phyloP scores from a whole-genome alignment of 345 rosid genomes.

The Gossypium raimondii region DNA sequence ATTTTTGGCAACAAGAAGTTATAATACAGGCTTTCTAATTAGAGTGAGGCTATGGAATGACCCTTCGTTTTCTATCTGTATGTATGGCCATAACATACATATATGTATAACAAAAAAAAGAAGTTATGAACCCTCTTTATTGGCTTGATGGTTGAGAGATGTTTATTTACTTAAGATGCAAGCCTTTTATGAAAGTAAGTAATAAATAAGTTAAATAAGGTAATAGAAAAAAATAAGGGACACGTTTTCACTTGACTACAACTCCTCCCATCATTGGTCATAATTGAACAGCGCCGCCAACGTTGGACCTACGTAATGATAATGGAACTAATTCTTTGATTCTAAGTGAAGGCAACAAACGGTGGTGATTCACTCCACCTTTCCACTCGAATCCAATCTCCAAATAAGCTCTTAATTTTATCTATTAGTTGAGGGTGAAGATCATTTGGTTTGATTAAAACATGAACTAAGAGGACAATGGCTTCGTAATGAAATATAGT shows the following conservation, averaged over 20 bases:
- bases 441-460: neutral
- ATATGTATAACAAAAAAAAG: no score
- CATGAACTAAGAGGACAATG: neutral
- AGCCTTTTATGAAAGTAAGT: no score
- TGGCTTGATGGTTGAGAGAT: no score
- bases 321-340: neutral
- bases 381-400: neutral
- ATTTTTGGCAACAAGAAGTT: no score
- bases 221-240: neutral
- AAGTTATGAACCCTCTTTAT: no score
- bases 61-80: no score
- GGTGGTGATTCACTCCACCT: neutral
- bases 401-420: neutral
- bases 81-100: no score
- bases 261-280: neutral
- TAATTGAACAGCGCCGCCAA: neutral
- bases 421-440: neutral
- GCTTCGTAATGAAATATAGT: neutral
- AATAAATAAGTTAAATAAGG: neutral
- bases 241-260: neutral
- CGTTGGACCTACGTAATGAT: neutral
- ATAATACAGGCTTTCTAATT: no score
- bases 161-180: no score
- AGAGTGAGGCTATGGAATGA: no score
- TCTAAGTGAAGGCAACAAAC: constrained; percentile 3